phyloP scores from a whole-genome alignment of 495 filamentous ascomycete genomes.

The Aspergillus funiculosus region DNA sequence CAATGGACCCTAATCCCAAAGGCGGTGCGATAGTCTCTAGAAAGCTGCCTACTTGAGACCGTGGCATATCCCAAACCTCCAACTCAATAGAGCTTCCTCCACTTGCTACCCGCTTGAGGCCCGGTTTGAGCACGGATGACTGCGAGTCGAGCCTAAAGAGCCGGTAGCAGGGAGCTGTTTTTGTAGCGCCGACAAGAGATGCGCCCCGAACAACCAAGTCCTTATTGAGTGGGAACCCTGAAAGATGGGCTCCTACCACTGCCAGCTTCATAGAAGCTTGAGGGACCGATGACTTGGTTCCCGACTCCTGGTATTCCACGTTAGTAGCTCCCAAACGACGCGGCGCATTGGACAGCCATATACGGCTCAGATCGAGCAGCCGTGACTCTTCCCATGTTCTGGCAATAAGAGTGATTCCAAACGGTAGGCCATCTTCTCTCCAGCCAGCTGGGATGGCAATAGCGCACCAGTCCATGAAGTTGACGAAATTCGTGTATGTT shows the following conservation, averaged over 20 bases:
- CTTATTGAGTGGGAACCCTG: constrained; percentile 20
- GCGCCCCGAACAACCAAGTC: constrained; percentile 28
- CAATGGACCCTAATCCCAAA: constrained; percentile 18
- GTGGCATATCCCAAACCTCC: constrained; percentile 19
- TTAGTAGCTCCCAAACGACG: constrained; percentile 32
- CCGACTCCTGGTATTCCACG: constrained; percentile 43
- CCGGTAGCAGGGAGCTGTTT: constrained; percentile 14
- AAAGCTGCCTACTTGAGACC: constrained; percentile 13
- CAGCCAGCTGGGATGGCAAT: constrained; percentile 49
- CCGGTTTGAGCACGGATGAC: constrained; percentile 13
- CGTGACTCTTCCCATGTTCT: constrained; percentile 36
- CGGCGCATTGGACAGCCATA: constrained; percentile 12
- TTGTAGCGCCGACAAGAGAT: constrained; percentile 7
- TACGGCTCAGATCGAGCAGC: constrained; percentile 13
- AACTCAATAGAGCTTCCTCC: constrained; percentile 27
- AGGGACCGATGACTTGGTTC: background rate
- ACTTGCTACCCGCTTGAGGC: constrained; percentile 39
- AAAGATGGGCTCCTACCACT: constrained; percentile 22
- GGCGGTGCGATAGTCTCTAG: constrained; percentile 13
- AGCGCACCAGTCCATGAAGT: constrained; percentile 60
- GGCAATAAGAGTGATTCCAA: constrained; percentile 58
- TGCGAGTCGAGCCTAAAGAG: background rate
- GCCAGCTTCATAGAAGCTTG: constrained; percentile 8
- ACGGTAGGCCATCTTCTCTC: constrained; percentile 44
- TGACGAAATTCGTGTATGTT: constrained; percentile 58